Conservation (phyloP, 1,139 yeast species). For the Magnusiomyces magnusii region DNA sequence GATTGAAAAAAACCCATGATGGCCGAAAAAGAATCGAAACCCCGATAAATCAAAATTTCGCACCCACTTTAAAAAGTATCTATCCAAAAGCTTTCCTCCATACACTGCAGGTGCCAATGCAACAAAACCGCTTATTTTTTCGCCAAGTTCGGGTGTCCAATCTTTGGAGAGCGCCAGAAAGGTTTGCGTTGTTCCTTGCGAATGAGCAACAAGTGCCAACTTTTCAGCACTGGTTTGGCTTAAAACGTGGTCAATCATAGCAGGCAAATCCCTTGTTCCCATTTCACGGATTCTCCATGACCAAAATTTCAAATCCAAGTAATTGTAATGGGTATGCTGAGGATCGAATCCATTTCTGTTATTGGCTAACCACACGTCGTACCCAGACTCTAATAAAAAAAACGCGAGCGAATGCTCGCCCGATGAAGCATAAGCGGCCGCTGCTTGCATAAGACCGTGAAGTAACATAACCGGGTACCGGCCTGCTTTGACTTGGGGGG, state of each 20-base stretch:
- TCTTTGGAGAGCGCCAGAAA: slow-evolving; percentile 51
- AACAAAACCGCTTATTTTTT: slow-evolving; percentile 55
- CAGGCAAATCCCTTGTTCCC: slow-evolving; percentile 70
- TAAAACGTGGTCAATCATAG: slow-evolving; percentile 57
- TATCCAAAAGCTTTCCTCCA: slow-evolving; percentile 63
- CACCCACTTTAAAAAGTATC: slow-evolving; percentile 43
- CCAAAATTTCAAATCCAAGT: slow-evolving; percentile 44
- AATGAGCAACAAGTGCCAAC: slow-evolving; percentile 67
- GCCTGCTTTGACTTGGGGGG: slow-evolving; percentile 28
- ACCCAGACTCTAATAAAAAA: slow-evolving; percentile 52
- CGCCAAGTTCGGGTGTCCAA: slow-evolving; percentile 38
- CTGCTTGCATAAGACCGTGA: slow-evolving; percentile 82
- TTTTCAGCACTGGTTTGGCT: slow-evolving; percentile 39
- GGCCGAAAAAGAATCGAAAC: slow-evolving; percentile 46
- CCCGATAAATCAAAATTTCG: slow-evolving; percentile 21
- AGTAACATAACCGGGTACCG: slow-evolving; percentile 58
- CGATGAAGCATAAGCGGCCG: slow-evolving; percentile 74
- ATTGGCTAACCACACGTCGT: slow-evolving; percentile 92
- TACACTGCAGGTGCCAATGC: slow-evolving; percentile 88
- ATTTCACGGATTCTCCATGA: slow-evolving; percentile 82
- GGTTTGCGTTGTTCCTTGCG: slow-evolving; percentile 89
- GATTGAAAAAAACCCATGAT: slow-evolving; percentile 31
- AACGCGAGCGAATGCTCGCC: slow-evolving; percentile 73
- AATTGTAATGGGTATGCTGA: slow-evolving; percentile 42
- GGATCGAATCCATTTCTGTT: slow-evolving; percentile 82